phyloP scores from a whole-genome alignment of 768 basidiomycete genomes.

The Obba rivulosa region DNA sequence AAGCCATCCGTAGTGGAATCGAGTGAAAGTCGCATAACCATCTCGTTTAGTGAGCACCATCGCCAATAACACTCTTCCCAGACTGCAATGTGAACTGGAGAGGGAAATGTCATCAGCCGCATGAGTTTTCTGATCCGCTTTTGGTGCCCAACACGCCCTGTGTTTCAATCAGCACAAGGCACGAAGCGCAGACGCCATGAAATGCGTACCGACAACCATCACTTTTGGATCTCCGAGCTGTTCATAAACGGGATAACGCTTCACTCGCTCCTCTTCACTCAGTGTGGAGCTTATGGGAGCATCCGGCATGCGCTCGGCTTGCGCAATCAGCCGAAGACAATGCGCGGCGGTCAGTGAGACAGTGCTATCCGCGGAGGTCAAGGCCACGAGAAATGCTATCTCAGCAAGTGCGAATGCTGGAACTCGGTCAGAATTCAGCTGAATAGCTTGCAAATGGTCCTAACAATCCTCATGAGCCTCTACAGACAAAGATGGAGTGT shows the following conservation, averaged over 20 bases:
- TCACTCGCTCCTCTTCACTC: conserved; percentile 58
- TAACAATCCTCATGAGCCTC: conserved; percentile 5
- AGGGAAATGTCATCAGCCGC: conserved; percentile 56
- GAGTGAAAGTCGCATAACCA: conserved; percentile 36
- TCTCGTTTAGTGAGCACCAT: conserved; percentile 63
- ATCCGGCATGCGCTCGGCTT: conserved; percentile 58
- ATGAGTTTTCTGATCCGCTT: conserved; percentile 73
- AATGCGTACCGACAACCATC: conserved; percentile 57
- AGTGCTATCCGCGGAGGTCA: conserved; percentile 63
- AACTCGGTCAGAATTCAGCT: conserved; percentile 45
- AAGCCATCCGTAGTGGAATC: conserved; percentile 26
- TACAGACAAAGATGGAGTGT: neutral
- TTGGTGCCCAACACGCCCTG: conserved; percentile 76
- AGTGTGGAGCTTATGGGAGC: conserved; percentile 46
- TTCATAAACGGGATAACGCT: conserved; percentile 71
- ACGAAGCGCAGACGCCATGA: neutral
- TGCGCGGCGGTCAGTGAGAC: conserved; percentile 67
- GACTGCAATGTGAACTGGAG: conserved; percentile 65
- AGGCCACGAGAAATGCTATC: conserved; percentile 64
- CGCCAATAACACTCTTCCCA: conserved; percentile 83
- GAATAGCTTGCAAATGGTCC: conserved; percentile 44
- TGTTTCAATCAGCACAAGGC: conserved; percentile 1
- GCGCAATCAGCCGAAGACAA: conserved; percentile 62
- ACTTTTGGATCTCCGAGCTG: conserved; percentile 74
- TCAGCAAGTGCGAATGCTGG: conserved; percentile 66